These are phyloP conservation scores for Tetragonia tetragonoides DNA, from an alignment of 148 eudicot species.

Conservation along the genomic window DNA sequence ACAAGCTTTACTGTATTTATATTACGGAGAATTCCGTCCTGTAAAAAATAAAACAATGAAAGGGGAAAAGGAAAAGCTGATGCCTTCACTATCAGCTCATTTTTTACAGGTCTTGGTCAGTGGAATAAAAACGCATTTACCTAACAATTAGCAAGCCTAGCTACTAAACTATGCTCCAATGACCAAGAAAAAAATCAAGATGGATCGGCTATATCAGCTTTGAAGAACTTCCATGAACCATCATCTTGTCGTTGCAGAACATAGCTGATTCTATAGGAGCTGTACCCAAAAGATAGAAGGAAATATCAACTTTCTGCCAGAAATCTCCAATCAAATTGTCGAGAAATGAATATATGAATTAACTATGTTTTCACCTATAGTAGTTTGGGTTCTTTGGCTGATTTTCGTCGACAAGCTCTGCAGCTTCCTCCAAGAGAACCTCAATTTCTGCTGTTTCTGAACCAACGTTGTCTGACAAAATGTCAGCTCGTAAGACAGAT, in stretches of 20 bases:
- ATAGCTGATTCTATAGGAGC: slow-evolving; percentile 75
- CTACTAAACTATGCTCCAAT: slow-evolving; percentile 11
- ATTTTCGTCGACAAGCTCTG: slow-evolving; percentile 89
- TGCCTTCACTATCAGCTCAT: slow-evolving; percentile 16
- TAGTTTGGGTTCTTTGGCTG: slow-evolving; percentile 84
- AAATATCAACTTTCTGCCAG: not conserved
- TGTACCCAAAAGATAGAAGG: slow-evolving; percentile 35
- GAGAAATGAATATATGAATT: not conserved
- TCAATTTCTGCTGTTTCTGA: slow-evolving; percentile 80
- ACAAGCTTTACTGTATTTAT: no score
- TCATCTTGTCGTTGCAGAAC: slow-evolving; percentile 68
- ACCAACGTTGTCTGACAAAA: slow-evolving; percentile 52
- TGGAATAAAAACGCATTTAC: slow-evolving; percentile 21
- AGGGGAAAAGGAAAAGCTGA: not conserved
- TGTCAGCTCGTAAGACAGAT: slow-evolving; percentile 69
- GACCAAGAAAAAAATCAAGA: slow-evolving; percentile 27
- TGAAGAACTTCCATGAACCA: slow-evolving; percentile 84
- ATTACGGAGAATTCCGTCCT: not conserved
- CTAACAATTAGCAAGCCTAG: slow-evolving; percentile 26
- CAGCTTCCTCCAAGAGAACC: slow-evolving; percentile 88
- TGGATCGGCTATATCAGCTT: slow-evolving; percentile 55
- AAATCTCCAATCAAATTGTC: not conserved
- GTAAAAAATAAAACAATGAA: not conserved
- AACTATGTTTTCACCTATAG: slow-evolving; percentile 55
- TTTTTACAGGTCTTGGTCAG: slow-evolving; percentile 30